Evolutionary conservation across 2,329 filamentous ascomycete genomes (phyloP).

Genomic region (Sodiomyces alkalinus): DNA sequence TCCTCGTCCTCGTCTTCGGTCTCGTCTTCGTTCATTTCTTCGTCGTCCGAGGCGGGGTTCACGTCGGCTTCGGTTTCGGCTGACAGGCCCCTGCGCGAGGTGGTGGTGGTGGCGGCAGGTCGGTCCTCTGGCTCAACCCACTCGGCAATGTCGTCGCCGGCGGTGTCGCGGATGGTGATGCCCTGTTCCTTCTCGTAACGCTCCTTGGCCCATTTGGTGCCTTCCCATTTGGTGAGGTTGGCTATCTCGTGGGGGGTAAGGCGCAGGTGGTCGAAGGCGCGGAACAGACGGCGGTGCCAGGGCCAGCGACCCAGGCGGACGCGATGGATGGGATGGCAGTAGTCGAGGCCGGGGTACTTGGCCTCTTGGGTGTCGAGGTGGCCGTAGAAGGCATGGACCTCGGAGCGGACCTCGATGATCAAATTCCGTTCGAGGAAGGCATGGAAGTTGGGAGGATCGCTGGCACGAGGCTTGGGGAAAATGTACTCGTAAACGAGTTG

Average conservation of each 20-base stretch:
- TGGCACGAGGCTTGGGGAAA: slow-evolving; percentile 51
- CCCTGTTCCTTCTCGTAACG: slow-evolving; percentile 64
- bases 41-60: slow-evolving; percentile 10
- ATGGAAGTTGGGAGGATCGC: slow-evolving; percentile 57
- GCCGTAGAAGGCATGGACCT: slow-evolving; percentile 66
- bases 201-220: slow-evolving; percentile 70
- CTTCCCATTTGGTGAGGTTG: slow-evolving; percentile 65
- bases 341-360: slow-evolving; percentile 70
- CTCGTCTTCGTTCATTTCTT: slow-evolving; percentile 16
- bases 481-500: slow-evolving; percentile 61
- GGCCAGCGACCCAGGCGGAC: slow-evolving; percentile 63
- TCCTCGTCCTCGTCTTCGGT: slow-evolving; percentile 27
- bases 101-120: slow-evolving; percentile 4
- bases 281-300: slow-evolving; percentile 63
- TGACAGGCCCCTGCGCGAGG: slow-evolving; percentile 2
- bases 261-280: slow-evolving; percentile 54
- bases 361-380: slow-evolving; percentile 67
- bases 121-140: slow-evolving; percentile 34
- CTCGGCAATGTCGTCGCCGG: slow-evolving; percentile 49
- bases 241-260: slow-evolving; percentile 58
- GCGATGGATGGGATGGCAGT: slow-evolving; percentile 56
- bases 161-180: slow-evolving; percentile 54
- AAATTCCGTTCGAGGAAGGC: slow-evolving; percentile 55
- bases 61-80: slow-evolving; percentile 4
- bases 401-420: slow-evolving; percentile 63